A percentile compares a stretch with the other conserved stretches of the same genome.
These are phyloP conservation scores for Hyaloperonospora brassicae DNA, from an alignment of 352 stramenopile genomes.

Conservation along the genomic window DNA sequence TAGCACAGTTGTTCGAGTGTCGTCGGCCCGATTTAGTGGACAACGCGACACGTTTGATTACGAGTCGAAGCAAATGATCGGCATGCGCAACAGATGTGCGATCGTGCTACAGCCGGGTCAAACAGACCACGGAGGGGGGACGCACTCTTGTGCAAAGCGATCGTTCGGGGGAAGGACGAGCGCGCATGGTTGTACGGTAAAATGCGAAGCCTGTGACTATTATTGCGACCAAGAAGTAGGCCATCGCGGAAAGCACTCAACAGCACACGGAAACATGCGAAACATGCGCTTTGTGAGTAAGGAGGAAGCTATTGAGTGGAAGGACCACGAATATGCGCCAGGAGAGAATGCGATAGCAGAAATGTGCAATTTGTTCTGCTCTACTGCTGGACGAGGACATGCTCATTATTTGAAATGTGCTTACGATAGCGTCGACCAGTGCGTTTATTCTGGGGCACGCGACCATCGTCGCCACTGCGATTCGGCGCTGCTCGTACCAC, in stretches of 20 bases:
- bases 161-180: conserved; percentile 9
- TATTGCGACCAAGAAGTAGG: conserved; percentile 35
- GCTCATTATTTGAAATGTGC: conserved; percentile 40
- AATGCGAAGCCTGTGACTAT: conserved; percentile 34
- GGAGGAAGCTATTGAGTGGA: conserved; percentile 15
- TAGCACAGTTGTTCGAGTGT: conserved; percentile 25
- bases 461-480: conserved; percentile 35
- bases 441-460: conserved; percentile 21
- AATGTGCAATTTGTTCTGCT: conserved; percentile 51
- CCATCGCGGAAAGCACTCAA: conserved; percentile 28
- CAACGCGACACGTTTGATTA: conserved; percentile 31
- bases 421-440: conserved; percentile 9
- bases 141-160: conserved; percentile 17
- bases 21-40: conserved; percentile 27
- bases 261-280: conserved; percentile 44
- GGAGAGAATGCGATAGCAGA: conserved; percentile 36
- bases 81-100: background rate
- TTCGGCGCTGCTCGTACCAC: conserved; percentile 9
- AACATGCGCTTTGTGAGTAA: conserved; percentile 39
- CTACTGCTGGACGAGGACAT: conserved; percentile 32
- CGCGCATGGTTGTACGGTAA: conserved; percentile 26
- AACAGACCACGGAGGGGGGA: conserved; percentile 10
- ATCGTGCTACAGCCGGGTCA: conserved; percentile 18
- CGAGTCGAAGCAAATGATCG: conserved; percentile 31
- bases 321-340: conserved; percentile 20